Evolutionary conservation across 2,329 filamentous ascomycete genomes (phyloP).

Genomic region (Aphanocladium album): DNA sequence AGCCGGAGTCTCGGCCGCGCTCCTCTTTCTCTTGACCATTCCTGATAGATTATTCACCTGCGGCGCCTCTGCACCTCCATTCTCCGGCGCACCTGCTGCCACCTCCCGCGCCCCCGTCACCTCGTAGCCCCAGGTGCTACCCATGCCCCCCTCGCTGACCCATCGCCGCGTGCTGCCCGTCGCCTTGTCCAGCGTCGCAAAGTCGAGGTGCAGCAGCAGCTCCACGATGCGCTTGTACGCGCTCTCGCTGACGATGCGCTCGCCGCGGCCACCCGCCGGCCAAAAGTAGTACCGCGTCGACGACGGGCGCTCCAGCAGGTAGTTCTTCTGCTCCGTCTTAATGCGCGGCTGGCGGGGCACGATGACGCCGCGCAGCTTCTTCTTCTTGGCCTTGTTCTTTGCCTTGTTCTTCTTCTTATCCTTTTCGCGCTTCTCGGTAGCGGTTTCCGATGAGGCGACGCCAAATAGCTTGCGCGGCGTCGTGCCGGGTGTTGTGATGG

Average conservation of each 20-base stretch:
- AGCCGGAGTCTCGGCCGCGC: slow-evolving; percentile 19
- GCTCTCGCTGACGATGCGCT: slow-evolving; percentile 56
- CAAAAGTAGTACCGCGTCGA: slow-evolving; percentile 61
- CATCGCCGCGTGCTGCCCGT: slow-evolving; percentile 62
- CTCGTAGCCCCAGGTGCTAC: slow-evolving; percentile 46
- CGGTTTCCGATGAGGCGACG: slow-evolving; percentile 7
- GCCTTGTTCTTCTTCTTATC: slow-evolving; percentile 39
- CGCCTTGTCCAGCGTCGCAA: slow-evolving; percentile 60
- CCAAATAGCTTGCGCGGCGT: slow-evolving; percentile 31
- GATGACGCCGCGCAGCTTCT: slow-evolving; percentile 50
- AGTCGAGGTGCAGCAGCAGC: slow-evolving; percentile 68
- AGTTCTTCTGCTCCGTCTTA: slow-evolving; percentile 53
- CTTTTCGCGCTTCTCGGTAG: slow-evolving; percentile 11
- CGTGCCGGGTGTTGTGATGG: slow-evolving; percentile 25
- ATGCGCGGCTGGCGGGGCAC: slow-evolving; percentile 58
- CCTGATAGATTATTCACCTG: slow-evolving; percentile 44
- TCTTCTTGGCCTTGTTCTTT: slow-evolving; percentile 41
- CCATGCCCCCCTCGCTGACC: slow-evolving; percentile 60
- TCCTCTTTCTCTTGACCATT: slow-evolving; percentile 44
- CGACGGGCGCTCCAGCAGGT: slow-evolving; percentile 44
- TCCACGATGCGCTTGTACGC: slow-evolving; percentile 65
- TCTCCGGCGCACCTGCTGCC: slow-evolving; percentile 15
- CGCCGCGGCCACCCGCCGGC: slow-evolving; percentile 57
- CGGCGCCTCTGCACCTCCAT: slow-evolving; percentile 14
- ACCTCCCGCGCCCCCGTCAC: slow-evolving; percentile 41